Evolutionary conservation across 2,329 filamentous ascomycete species (phyloP), one percentile per base, ranked within the genome.

Genomic region (Ceratocystis papillata): DNA sequence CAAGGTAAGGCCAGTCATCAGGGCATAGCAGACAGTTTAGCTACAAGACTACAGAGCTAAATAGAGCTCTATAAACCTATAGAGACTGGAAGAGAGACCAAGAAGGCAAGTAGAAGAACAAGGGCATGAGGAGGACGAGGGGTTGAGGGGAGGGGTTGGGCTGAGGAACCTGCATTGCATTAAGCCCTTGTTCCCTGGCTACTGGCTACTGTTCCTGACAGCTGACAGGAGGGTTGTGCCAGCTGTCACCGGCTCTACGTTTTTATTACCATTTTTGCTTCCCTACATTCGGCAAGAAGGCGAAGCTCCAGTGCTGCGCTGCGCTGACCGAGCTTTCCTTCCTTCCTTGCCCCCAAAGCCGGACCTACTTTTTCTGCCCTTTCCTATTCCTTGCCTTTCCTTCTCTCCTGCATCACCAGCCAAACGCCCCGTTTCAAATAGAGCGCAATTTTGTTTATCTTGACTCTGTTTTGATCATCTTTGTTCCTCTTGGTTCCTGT

Each of bases 121-220:
- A 41, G 37, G 20, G 3, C 25, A 10, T 28, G 22, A 25, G 48
- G 48, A 50, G 46, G 45, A 48, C 22, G 53, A 59, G 55, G 55
- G 37, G 37, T 41, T 41, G 37, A 41, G 37, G 33, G n/a, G 55
- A 59, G 55, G 55, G 55, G 55, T 59, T 59, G 28, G 55, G 55
- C 55, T 59, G 25, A 59, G 55, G 55, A 22, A 15, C 22, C 20
- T 25, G 50, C 20, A 55, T 55, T 10, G 50, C 50, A 25, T 55
- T 15, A 25, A 22, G 46, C 46, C 46, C 46, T 48, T 22, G 46
- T 17, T 22, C 20, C 46, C 20, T n/a, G 46, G 7, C 22, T 25
- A 4, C 22, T 25, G 20, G 48, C 20, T 7, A 57, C 46, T 50
- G 7, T 1, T 22, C 0, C 1, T 30, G 50, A 1, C 50, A 30